phyloP scores from a whole-genome alignment of 2,329 filamentous ascomycete species.

The Claviceps africana region DNA sequence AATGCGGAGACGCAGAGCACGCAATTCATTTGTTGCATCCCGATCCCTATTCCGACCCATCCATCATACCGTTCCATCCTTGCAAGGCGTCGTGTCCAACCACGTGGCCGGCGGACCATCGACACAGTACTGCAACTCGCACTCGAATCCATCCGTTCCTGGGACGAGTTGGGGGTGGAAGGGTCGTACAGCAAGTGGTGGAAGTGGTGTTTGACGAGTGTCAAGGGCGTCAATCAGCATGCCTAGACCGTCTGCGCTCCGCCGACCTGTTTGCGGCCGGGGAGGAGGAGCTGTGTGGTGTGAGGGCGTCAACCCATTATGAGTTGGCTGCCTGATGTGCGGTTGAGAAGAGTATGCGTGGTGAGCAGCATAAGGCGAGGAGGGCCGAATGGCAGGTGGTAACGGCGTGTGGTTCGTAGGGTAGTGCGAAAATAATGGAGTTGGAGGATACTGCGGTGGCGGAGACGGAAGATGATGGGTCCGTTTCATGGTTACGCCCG shows the following conservation, averaged over 20 bases:
- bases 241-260: constrained; percentile 20
- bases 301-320: constrained; percentile 5
- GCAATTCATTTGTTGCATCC: too few relatives aligned
- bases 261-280: constrained; percentile 7
- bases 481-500: background rate
- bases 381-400: constrained; percentile 8
- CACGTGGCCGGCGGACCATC: constrained; percentile 18
- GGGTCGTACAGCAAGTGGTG: constrained; percentile 6
- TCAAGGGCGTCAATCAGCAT: constrained; percentile 29
- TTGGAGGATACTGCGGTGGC: constrained; percentile 5
- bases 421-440: constrained; percentile 2
- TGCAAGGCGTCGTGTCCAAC: constrained; percentile 4
- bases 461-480: constrained; percentile 4
- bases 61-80: background rate
- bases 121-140: constrained; percentile 30
- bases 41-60: background rate
- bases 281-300: constrained; percentile 6
- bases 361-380: constrained; percentile 10
- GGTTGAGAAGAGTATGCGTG: constrained; percentile 8
- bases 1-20: too few relatives aligned
- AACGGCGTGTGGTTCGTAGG: constrained; percentile 9
- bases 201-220: constrained; percentile 12
- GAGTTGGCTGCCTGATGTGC: constrained; percentile 4
- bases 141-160: constrained; percentile 32
- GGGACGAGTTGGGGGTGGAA: constrained; percentile 14